Evolutionary conservation across 1,284 basidiomycete genomes (phyloP).

Genomic region (Flammula alnicola): DNA sequence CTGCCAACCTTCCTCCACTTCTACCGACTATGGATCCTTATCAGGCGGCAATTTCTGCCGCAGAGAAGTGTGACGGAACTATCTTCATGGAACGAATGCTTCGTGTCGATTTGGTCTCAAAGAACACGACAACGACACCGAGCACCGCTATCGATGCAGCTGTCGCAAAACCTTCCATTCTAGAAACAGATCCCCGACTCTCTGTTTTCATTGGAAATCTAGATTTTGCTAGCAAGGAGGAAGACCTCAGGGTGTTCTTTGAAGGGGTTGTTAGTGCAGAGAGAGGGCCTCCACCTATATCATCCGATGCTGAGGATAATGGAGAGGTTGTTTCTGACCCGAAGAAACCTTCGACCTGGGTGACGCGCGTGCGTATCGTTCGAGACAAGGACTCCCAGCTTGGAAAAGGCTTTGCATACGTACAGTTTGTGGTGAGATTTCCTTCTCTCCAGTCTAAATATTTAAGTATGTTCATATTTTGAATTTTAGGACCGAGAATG

Average conservation of each 20-base stretch:
- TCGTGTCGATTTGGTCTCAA: slow-evolving; percentile 72
- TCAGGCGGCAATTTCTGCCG: slow-evolving; percentile 68
- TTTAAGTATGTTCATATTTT: slow-evolving; percentile 2
- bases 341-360: slow-evolving; percentile 62
- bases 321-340: slow-evolving; percentile 22
- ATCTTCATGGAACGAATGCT: slow-evolving; percentile 78
- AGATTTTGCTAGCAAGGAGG: slow-evolving; percentile 91
- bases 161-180: slow-evolving; percentile 17
- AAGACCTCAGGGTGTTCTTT: slow-evolving; percentile 88
- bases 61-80: slow-evolving; percentile 71
- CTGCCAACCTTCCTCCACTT: slow-evolving; percentile 61
- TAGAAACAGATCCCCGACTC: slow-evolving; percentile 70
- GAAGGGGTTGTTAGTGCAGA: slow-evolving; percentile 81
- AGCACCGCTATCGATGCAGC: slow-evolving; percentile 17
- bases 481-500: slow-evolving; percentile 77
- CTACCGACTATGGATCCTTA: slow-evolving; percentile 67
- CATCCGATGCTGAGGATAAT: slow-evolving; percentile 28
- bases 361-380: slow-evolving; percentile 85
- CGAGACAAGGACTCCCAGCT: slow-evolving; percentile 93
- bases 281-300: slow-evolving; percentile 45
- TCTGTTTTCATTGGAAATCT: slow-evolving; percentile 93
- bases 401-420: slow-evolving; percentile 98
- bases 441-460: background rate
- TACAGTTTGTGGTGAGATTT: slow-evolving; percentile 79
- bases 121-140: slow-evolving; percentile 28